phyloP scores from a whole-genome alignment of 495 filamentous ascomycete species.

The Talaromyces proteolyticus region DNA sequence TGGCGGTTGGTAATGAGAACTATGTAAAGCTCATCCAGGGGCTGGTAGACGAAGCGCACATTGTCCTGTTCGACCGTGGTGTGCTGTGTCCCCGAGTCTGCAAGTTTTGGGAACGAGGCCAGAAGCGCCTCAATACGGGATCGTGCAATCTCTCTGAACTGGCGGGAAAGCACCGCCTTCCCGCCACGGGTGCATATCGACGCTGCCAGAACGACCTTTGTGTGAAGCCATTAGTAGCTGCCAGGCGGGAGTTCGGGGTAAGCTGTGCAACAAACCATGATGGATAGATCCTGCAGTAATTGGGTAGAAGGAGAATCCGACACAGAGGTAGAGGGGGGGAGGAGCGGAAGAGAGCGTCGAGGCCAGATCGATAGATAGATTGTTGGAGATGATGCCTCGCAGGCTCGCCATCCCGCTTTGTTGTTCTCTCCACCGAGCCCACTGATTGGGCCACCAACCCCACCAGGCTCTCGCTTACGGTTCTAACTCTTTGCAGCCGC shows the following conservation, averaged over 20 bases:
- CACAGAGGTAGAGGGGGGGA: background rate
- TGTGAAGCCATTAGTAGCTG: constrained; percentile 17
- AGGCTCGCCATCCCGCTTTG: constrained; percentile 16
- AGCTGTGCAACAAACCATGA: constrained; percentile 13
- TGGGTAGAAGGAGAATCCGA: background rate
- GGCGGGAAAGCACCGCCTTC: constrained; percentile 92
- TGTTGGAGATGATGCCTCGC: constrained; percentile 18
- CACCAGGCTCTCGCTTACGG: constrained; percentile 38
- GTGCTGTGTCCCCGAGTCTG: constrained; percentile 90
- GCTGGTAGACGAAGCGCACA: constrained; percentile 98
- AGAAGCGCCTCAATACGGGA: constrained; percentile 94
- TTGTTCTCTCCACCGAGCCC: constrained; percentile 35
- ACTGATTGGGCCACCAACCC: constrained; percentile 30
- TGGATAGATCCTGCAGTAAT: constrained; percentile 5
- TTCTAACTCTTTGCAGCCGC: background rate
- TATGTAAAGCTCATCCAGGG: constrained; percentile 98
- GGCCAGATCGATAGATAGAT: constrained; percentile 1
- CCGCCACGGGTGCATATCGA: constrained; percentile 98
- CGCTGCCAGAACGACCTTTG: constrained; percentile 92
- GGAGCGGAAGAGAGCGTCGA: background rate
- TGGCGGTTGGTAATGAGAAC: constrained; percentile 98
- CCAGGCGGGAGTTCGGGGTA: constrained; percentile 10
- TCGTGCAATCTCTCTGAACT: constrained; percentile 93
- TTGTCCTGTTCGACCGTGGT: constrained; percentile 98
- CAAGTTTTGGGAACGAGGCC: constrained; percentile 94